Conservation (phyloP, 2,329 filamentous ascomycete species). For the Raffaelea deltoideospora region DNA sequence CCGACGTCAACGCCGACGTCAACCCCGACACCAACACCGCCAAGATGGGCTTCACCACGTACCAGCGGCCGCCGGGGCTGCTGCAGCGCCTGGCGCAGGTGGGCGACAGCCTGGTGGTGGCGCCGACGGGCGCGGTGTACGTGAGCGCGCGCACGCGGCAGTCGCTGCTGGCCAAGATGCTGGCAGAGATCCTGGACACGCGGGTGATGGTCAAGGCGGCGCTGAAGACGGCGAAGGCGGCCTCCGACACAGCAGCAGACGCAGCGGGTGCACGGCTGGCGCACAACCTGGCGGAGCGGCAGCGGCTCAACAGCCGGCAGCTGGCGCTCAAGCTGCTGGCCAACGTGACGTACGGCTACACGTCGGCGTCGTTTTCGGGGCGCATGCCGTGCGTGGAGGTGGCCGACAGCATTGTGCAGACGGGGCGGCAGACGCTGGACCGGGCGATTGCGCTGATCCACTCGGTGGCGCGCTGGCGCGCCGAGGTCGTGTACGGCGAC, state of each 20-base stretch:
- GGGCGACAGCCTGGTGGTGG: constrained; percentile 77
- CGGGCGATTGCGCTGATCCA: constrained; percentile 89
- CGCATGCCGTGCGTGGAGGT: constrained; percentile 98
- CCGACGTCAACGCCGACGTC: background rate
- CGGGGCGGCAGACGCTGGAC: constrained; percentile 85
- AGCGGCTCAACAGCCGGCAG: constrained; percentile 80
- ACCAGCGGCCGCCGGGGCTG: constrained; percentile 59
- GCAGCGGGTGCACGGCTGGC: background rate
- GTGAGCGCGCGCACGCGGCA: constrained; percentile 72
- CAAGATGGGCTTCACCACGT: constrained; percentile 91
- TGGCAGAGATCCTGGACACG: constrained; percentile 89
- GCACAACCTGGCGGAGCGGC: constrained; percentile 58
- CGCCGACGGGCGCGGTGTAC: constrained; percentile 96
- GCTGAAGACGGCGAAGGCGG: constrained; percentile 77
- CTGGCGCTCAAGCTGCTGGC: constrained; percentile 88
- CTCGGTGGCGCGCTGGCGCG: constrained; percentile 71
- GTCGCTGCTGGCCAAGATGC: constrained; percentile 88
- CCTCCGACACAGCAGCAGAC: background rate
- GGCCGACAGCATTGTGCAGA: constrained; percentile 95
- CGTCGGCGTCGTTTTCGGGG: constrained; percentile 89
- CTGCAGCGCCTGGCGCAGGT: constrained; percentile 62
- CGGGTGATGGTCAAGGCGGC: constrained; percentile 95
- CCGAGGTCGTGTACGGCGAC: constrained; percentile 95
- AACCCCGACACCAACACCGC: constrained; percentile 37
- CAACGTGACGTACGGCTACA: constrained; percentile 98